Evolutionary conservation across 352 stramenopile species (phyloP).

Genomic region (Globisporangium nodosum): DNA sequence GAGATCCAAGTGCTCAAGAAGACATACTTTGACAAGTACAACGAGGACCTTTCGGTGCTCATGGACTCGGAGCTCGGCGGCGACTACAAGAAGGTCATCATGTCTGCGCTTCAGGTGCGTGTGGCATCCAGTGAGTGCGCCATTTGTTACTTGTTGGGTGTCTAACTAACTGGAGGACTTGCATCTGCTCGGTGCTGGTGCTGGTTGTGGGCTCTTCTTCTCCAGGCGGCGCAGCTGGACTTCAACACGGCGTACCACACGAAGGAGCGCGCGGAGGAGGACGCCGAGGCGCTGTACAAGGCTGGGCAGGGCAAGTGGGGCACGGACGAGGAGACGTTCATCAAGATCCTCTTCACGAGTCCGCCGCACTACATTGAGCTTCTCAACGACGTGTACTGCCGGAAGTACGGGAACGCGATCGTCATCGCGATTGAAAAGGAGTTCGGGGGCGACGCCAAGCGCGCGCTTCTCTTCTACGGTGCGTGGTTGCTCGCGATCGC

Average conservation of each 20-base stretch:
- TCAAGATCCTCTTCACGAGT: slow-evolving; percentile 53
- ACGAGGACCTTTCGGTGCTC: slow-evolving; percentile 59
- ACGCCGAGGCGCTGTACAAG: slow-evolving; percentile 64
- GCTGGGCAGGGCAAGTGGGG: slow-evolving; percentile 68
- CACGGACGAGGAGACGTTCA: slow-evolving; percentile 66
- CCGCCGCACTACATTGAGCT: slow-evolving; percentile 47
- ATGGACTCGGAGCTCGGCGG: slow-evolving; percentile 60
- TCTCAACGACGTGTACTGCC: slow-evolving; percentile 61
- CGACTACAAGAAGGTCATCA: slow-evolving; percentile 64
- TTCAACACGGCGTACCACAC: slow-evolving; percentile 60
- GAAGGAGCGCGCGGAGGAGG: slow-evolving; percentile 36
- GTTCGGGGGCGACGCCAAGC: slow-evolving; percentile 56
- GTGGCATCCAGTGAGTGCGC: too few relatives aligned
- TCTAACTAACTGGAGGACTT: background rate
- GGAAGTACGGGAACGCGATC: slow-evolving; percentile 62
- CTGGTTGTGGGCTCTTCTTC: background rate
- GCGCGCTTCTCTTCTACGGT: slow-evolving; percentile 64
- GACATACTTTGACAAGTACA: slow-evolving; percentile 74
- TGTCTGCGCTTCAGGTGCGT: slow-evolving; percentile 49
- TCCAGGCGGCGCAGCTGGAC: slow-evolving; percentile 9
- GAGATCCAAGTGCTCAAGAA: slow-evolving; percentile 70
- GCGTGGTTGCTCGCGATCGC: slow-evolving; percentile 2
- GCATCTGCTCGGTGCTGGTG: background rate
- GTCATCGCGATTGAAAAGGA: slow-evolving; percentile 52
- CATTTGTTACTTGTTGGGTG: too few relatives aligned